Conservation (phyloP, 2,329 filamentous ascomycete species). For the Cryphonectria parasitica region DNA sequence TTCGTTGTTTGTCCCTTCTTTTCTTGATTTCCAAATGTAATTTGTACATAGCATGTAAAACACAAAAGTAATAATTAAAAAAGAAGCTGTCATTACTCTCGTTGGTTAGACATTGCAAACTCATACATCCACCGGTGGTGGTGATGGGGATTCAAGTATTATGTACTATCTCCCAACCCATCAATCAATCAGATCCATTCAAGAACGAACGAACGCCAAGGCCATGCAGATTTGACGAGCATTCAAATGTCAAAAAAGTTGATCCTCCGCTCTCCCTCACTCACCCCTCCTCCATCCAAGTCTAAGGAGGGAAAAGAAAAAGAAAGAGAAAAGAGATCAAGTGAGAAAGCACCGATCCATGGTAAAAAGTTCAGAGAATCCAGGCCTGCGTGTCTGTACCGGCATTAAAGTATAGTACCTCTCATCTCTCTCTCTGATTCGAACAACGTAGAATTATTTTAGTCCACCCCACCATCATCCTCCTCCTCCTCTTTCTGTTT, state of each 20-base stretch:
- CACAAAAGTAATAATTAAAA: too few species aligned
- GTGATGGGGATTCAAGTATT: not conserved
- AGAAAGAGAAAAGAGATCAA: not conserved
- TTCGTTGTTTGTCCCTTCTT: not conserved
- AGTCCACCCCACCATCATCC: constrained; percentile 36
- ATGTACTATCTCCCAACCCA: too few species aligned
- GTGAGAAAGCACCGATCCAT: not conserved
- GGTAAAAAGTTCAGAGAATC: not conserved
- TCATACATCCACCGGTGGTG: not conserved
- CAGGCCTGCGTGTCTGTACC: not conserved
- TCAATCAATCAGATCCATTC: not conserved
- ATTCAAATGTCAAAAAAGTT: not conserved
- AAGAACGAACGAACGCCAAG: constrained; percentile 6
- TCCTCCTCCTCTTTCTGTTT: constrained; percentile 36
- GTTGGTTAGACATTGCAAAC: too few species aligned
- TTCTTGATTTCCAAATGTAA: not conserved
- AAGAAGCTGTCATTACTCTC: too few species aligned
- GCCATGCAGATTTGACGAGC: constrained; percentile 1
- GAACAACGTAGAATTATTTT: constrained; percentile 7
- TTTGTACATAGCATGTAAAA: too few species aligned
- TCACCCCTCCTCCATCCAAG: not conserved
- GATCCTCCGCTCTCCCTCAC: not conserved
- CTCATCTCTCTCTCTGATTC: not conserved
- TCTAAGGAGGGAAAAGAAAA: not conserved
- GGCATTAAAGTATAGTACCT: not conserved